Evolutionary conservation across 2,329 filamentous ascomycete genomes (phyloP), one percentile per base, ranked within the genome.

Genomic region (Lecanoromycetidae sp.): DNA sequence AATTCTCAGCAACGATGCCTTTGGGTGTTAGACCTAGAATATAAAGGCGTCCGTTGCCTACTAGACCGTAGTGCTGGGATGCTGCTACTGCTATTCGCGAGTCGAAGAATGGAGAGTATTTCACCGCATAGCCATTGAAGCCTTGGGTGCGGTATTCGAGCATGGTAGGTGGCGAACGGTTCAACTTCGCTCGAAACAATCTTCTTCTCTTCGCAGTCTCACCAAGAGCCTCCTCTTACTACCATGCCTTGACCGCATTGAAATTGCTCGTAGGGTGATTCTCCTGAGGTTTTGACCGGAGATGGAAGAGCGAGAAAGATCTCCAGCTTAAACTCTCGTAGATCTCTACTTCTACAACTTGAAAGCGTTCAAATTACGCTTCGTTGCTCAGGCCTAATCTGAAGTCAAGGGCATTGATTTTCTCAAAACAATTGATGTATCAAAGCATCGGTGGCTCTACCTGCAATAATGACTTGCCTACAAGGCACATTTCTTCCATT

Each of bases 41-140:
- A 61, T 85, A 96, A 1, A 96, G 68, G 35, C 88, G 79, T 9
- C 91, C 91, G 70, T 98, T 98, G 39, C 91, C 91, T 29, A 98
- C 90, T 32, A 98, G 84, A 32, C 91, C 91, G 68, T 91, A 98
- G 71, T 98, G 96, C 54, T 90, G 80, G n/a, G 87, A 84, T 1
- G 84, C 76, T 25, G 86, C 85, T 58, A 95, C 87, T 48, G 90
- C 90, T 54, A 98, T 79, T 54, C 88, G 81, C 55, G 85, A 91
- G 70, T 96, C 91, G 70, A 93, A 94, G 71, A 95, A 98, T 5
- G 91, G 91, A 47, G 90, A 96, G 73, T 96, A 98, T 68, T 95
- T 94, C 66, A 95, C 87, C 57, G 85, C 86, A 68, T 94, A 95
- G 59, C 88, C 88, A 66, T 96, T 94, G 75, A 79, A 96, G 59